Conservation (phyloP, 2,329 filamentous ascomycete species). For the Tricladium varicosporioides region DNA sequence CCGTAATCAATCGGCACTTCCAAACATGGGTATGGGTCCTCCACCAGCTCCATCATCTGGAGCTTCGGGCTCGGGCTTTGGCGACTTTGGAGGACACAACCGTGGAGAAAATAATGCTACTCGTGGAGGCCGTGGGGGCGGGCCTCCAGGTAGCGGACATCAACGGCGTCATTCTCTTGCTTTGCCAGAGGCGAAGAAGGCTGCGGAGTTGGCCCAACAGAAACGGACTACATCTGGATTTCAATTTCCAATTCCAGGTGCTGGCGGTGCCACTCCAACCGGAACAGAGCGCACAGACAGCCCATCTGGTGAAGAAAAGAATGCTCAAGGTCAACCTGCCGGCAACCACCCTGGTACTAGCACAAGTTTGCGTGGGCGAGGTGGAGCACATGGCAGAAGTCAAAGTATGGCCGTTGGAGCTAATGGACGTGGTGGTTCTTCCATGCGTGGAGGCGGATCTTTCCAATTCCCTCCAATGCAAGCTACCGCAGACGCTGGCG, state of each 20-base stretch:
- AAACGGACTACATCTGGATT: constrained; percentile 93
- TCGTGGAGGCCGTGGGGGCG: constrained; percentile 74
- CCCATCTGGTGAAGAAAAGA: constrained; percentile 28
- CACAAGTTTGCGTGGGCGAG: constrained; percentile 46
- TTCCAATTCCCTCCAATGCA: constrained; percentile 65
- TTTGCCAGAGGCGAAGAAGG: constrained; percentile 94
- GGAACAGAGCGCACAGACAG: constrained; percentile 42
- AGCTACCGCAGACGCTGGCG: constrained; percentile 50
- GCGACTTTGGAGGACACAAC: constrained; percentile 68
- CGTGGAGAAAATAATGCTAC: constrained; percentile 61
- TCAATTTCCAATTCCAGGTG: constrained; percentile 82
- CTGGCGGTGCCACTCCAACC: constrained; percentile 58
- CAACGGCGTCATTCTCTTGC: constrained; percentile 93
- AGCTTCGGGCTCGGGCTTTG: constrained; percentile 74
- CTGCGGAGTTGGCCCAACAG: constrained; percentile 93
- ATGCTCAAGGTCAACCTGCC: constrained; percentile 21
- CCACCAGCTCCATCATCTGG: constrained; percentile 89
- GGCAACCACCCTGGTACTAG: constrained; percentile 23
- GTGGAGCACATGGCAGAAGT: constrained; percentile 67
- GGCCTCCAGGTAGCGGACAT: constrained; percentile 71
- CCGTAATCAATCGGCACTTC: constrained; percentile 95
- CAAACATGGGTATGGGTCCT: constrained; percentile 85
- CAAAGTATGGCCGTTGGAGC: constrained; percentile 86
- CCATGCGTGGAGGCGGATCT: constrained; percentile 63
- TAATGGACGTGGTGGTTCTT: constrained; percentile 61